Conservation (phyloP, 306 rosid species). For the Vigna reflexopilosa region DNA sequence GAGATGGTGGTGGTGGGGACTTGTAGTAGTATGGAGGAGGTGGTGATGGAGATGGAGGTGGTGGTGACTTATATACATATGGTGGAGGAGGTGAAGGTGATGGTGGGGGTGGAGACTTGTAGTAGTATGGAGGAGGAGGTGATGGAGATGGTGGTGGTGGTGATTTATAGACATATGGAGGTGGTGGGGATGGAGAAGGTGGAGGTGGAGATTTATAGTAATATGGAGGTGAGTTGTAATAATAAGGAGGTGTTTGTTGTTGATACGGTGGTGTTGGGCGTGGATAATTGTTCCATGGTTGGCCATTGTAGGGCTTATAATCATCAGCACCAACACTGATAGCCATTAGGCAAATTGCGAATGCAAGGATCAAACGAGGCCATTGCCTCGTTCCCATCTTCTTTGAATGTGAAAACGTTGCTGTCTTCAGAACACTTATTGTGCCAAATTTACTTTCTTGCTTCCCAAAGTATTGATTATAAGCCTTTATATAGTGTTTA, state of each 20-base stretch:
- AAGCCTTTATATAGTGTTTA: conserved; percentile 34
- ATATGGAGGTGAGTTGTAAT: conserved; percentile 11
- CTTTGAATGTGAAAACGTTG: background rate
- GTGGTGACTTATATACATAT: background rate
- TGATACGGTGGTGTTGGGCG: background rate
- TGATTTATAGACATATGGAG: conserved; percentile 8
- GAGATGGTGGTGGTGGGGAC: background rate
- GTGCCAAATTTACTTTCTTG: background rate
- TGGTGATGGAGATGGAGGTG: background rate
- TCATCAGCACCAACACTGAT: background rate
- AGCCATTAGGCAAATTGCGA: background rate
- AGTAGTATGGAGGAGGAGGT: background rate
- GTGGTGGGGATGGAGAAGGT: background rate
- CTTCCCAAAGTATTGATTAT: background rate
- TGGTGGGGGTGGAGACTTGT: background rate
- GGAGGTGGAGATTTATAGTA: conserved; percentile 16
- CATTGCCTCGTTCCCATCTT: conserved; percentile 36
- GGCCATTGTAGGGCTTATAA: background rate
- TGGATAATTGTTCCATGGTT: background rate
- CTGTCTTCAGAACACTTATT: background rate
- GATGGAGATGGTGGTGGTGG: background rate
- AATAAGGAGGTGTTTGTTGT: background rate
- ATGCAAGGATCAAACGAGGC: conserved; percentile 20
- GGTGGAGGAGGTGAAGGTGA: background rate
- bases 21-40: background rate